Conservation (phyloP, 306 rosid genomes). For the Astragalus glycyphyllos region DNA sequence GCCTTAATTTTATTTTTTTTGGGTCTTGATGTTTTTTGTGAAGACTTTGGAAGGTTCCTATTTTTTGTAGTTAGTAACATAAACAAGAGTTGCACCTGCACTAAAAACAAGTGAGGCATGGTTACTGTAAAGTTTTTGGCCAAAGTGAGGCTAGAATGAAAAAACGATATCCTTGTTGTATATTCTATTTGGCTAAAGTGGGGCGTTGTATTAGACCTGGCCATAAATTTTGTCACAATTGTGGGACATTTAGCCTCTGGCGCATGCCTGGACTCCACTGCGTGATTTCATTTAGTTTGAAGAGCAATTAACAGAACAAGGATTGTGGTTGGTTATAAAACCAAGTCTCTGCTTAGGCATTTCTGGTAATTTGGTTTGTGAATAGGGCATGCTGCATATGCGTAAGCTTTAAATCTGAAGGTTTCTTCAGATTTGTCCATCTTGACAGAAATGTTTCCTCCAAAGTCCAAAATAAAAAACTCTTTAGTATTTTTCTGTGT, state of each 20-base stretch:
- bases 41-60: neutral
- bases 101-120: too few relatives aligned
- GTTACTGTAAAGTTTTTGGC: neutral
- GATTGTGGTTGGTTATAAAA: conserved; percentile 36
- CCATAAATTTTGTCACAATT: neutral
- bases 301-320: conserved; percentile 1
- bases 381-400: conserved; percentile 8
- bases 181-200: conserved; percentile 12
- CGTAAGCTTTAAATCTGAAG: neutral
- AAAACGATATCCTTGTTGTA: neutral
- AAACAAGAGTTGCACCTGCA: conserved; percentile 13
- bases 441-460: neutral
- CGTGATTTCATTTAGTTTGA: conserved; percentile 19
- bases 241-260: neutral
- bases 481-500: too few relatives aligned
- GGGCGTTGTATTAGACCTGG: neutral
- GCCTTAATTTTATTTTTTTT: neutral
- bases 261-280: neutral
- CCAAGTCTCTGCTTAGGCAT: conserved; percentile 3
- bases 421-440: neutral
- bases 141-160: conserved; percentile 16
- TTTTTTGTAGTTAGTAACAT: neutral
- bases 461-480: neutral
- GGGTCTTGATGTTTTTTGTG: neutral
- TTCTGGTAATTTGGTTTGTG: conserved; percentile 22